Conservation (phyloP, 345 rosid genomes). For the Eucalyptus erythrocorys region DNA sequence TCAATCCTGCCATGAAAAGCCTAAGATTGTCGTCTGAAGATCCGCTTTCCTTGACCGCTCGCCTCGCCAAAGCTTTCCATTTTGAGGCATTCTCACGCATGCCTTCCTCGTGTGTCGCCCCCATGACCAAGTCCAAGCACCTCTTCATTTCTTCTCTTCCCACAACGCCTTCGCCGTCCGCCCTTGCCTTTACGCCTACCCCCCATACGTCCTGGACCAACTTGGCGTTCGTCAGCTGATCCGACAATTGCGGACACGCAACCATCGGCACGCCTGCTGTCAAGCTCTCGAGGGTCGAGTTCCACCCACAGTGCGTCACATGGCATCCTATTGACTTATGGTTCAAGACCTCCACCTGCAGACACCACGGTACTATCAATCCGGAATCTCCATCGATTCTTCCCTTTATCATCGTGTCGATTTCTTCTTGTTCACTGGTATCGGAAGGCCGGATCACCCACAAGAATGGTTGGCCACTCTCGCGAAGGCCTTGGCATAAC, state of each 20-base stretch:
- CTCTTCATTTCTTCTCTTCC: constrained; percentile 17
- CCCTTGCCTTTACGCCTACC: constrained; percentile 3
- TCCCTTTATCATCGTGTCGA: neutral
- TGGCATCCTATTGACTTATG: constrained; percentile 24
- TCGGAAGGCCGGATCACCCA: constrained; percentile 8
- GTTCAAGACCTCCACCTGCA: constrained; percentile 20
- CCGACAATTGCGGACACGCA: constrained; percentile 11
- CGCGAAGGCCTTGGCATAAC: neutral
- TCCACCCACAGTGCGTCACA: constrained; percentile 32
- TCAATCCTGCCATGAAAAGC: constrained; percentile 1
- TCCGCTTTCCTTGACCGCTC: constrained; percentile 8
- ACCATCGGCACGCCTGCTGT: constrained; percentile 16
- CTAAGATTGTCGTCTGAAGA: constrained; percentile 3
- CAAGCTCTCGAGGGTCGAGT: constrained; percentile 23
- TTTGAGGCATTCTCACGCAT: constrained; percentile 3
- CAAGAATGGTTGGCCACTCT: constrained; percentile 2
- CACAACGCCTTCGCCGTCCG: neutral
- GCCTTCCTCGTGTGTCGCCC: neutral
- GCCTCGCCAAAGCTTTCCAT: constrained; percentile 18
- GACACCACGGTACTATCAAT: constrained; percentile 24
- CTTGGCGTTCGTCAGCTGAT: constrained; percentile 20
- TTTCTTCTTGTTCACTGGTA: neutral
- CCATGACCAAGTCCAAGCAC: constrained; percentile 21
- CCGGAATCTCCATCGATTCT: neutral
- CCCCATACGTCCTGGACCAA: constrained; percentile 16